These are phyloP conservation scores for Tylopilus balloui DNA, from an alignment of 768 basidiomycete genomes.

Conservation along the genomic window DNA sequence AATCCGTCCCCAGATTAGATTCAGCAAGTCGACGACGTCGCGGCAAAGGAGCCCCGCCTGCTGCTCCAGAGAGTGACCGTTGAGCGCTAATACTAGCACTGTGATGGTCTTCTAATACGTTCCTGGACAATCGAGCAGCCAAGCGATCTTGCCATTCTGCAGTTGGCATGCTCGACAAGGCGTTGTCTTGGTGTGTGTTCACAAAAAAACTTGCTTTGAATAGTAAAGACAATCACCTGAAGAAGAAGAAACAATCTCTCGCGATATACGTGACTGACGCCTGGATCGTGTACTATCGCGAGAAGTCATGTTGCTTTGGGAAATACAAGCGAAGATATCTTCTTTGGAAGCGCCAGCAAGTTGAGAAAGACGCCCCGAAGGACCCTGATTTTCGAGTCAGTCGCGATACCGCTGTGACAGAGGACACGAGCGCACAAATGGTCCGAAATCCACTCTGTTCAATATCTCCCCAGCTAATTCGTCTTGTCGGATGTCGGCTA, in stretches of 20 bases:
- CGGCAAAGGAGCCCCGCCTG: constrained; percentile 34
- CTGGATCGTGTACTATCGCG: constrained; percentile 59
- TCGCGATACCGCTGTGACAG: background rate
- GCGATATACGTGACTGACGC: constrained; percentile 70
- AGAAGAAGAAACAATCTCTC: constrained; percentile 75
- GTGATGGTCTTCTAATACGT: constrained; percentile 8
- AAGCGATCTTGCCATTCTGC: constrained; percentile 77
- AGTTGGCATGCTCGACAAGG: constrained; percentile 59
- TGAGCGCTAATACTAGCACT: constrained; percentile 3
- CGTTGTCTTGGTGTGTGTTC: constrained; percentile 41
- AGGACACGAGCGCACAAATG: constrained; percentile 52
- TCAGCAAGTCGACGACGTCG: constrained; percentile 46
- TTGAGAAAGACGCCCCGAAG: constrained; percentile 59
- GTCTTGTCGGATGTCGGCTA: constrained; percentile 64
- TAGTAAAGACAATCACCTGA: constrained; percentile 39
- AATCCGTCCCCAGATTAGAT: constrained; percentile 7
- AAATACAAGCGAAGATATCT: constrained; percentile 72
- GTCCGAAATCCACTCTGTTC: constrained; percentile 70
- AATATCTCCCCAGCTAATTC: constrained; percentile 75
- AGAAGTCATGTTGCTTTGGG: constrained; percentile 51
- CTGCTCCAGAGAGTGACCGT: constrained; percentile 25
- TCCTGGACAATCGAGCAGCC: constrained; percentile 47
- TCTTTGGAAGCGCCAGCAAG: constrained; percentile 65
- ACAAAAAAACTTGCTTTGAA: constrained; percentile 3
- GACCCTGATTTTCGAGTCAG: constrained; percentile 46